Evolutionary conservation across 495 filamentous ascomycete species (phyloP), one percentile per base, ranked within the genome.

Genomic region (Peziza echinospora): DNA sequence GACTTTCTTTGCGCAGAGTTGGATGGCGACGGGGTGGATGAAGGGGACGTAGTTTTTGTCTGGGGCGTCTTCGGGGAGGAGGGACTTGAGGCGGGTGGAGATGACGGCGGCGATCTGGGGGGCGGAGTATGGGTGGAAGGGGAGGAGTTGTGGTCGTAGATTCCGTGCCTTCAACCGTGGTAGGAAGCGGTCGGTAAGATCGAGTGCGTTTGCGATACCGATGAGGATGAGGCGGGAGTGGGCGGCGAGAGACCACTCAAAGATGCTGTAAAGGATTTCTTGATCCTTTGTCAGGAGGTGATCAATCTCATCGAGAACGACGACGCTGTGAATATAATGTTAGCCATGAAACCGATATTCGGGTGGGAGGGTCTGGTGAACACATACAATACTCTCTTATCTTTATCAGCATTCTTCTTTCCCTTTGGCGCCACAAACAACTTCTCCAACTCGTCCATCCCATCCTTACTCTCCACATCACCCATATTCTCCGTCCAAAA

Each of bases 371-470:
- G n/a, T n/a, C n/a, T n/a, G n/a, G n/a, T n/a, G n/a, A n/a, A n/a
- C 30, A 37, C 30, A 93, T 55, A 93, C 91, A 37, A 0, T 2
- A 11, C 30, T 17, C 30, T 11, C 30, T 37, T 37, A 11, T 17
- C 30, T 44, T 85, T 69, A 51, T 93, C 84, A 61, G 93, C 93
- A 10, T 86, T 72, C 61, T 82, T 85, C 56, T 74, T 78, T 9
- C 84, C 87, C 62, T 93, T 85, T 10, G 93, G 84, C 5, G 92
- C 65, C 49, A 77, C 75, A 24, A 93, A 84, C 82, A 99, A 16
- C 92, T 64, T 59, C 91, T 99, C 89, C 78, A 99, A 62, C 80
- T 91, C 72, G 89, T 94, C 66, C 93, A 91, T 28, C 85, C 79
- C 51, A 81, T 72, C 64, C 87, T 86, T 60, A 85, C 87, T 21